Evolutionary conservation across 306 rosid species (phyloP).

Genomic region (Malus asiatica): DNA sequence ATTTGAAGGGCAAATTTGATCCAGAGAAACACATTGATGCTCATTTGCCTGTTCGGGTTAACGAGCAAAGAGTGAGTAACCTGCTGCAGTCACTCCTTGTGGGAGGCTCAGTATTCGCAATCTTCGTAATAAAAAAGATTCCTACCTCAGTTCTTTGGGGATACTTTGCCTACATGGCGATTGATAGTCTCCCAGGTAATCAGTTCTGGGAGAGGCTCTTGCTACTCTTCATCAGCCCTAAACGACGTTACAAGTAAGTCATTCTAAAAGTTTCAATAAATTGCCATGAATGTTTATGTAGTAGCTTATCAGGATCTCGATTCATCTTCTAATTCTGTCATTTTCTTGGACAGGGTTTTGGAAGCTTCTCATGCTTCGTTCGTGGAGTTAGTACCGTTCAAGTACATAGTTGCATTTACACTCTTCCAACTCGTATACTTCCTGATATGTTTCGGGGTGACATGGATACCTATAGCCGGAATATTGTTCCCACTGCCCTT

Average conservation of each 20-base stretch:
- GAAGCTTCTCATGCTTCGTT: conserved; percentile 38
- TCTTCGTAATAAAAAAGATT: conserved; percentile 25
- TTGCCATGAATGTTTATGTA: neutral
- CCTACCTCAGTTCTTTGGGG: conserved; percentile 50
- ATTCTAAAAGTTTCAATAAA: neutral
- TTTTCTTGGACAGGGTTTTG: conserved; percentile 29
- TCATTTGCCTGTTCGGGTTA: conserved; percentile 42
- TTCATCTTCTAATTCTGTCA: neutral
- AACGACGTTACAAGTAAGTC: conserved; percentile 38
- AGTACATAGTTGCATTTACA: conserved; percentile 29
- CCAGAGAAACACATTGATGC: conserved; percentile 41
- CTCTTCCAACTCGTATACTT: conserved; percentile 34
- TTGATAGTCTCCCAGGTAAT: conserved; percentile 46
- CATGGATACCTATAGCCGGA: conserved; percentile 49
- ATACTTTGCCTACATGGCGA: conserved; percentile 47
- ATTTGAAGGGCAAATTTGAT: conserved; percentile 31
- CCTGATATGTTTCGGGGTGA: conserved; percentile 36
- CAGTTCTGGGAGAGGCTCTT: conserved; percentile 42
- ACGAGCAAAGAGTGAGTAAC: conserved; percentile 44
- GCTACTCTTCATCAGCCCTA: conserved; percentile 33
- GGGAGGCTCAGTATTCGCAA: conserved; percentile 13
- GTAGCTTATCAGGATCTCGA: neutral
- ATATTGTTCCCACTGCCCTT: conserved; percentile 48
- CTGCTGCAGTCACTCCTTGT: conserved; percentile 40
- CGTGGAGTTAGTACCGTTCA: conserved; percentile 36